A percentile compares a stretch with the other conserved stretches of the same genome.
Conservation (phyloP, 192 early-diverging fungal species). For the Gamsiella multidivaricata region DNA sequence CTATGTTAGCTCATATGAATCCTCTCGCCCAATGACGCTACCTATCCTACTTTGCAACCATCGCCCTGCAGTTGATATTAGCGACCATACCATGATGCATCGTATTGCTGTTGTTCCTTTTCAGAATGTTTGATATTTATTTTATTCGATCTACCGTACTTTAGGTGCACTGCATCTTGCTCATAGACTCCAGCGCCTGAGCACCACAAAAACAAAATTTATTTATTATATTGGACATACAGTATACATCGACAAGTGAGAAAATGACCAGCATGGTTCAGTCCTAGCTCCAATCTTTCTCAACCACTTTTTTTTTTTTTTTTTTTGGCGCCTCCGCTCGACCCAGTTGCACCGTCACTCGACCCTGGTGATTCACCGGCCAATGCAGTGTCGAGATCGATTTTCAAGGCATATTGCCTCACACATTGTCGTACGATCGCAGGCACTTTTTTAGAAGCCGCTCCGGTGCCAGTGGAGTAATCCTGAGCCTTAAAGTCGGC, state of each 20-base stretch:
- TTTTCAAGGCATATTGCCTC: not conserved
- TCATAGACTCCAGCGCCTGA: too few relatives aligned
- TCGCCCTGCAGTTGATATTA: not conserved
- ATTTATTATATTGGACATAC: too few relatives aligned
- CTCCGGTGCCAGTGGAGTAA: not conserved
- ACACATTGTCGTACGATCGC: not conserved
- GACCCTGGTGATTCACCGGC: conserved; percentile 1
- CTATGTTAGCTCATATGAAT: not conserved
- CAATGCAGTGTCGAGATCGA: not conserved
- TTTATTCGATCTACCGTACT: too few relatives aligned
- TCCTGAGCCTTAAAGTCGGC: not conserved
- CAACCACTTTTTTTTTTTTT: not conserved
- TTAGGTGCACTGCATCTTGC: too few relatives aligned
- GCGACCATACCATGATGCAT: conserved; percentile 3
- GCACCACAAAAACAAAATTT: too few relatives aligned
- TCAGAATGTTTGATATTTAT: not conserved
- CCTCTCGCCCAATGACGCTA: not conserved
- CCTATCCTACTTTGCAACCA: conserved; percentile 10
- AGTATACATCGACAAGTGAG: too few relatives aligned
- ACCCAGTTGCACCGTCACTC: not conserved
- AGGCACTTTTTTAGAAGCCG: not conserved
- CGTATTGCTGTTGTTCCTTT: conserved; percentile 11
- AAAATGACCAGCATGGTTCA: too few relatives aligned
- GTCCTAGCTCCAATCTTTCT: too few relatives aligned
- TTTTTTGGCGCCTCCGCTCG: not conserved